Conservation (phyloP, 2,329 filamentous ascomycete genomes). For the Samsoniella hepiali region DNA sequence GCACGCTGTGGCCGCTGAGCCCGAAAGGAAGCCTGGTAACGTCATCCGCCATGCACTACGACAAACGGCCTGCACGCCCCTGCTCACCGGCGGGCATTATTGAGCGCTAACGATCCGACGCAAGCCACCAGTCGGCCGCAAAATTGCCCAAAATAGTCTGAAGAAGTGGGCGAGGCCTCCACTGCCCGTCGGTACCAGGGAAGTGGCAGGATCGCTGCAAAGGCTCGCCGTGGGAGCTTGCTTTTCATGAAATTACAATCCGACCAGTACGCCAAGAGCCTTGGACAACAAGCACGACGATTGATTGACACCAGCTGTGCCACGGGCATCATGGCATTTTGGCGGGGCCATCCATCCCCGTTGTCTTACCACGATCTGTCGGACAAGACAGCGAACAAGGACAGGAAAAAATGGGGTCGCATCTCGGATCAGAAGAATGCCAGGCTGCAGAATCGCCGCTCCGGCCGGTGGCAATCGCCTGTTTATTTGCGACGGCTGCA, state of each 20-base stretch:
- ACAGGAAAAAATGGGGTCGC: neutral
- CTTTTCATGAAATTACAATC: too few relatives aligned
- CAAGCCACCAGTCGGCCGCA: neutral
- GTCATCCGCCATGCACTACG: neutral
- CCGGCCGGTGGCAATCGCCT: neutral
- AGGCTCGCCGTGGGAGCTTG: neutral
- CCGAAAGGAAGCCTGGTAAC: neutral
- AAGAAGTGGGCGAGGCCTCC: neutral
- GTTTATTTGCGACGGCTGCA: slow-evolving; percentile 10
- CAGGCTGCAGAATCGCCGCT: neutral
- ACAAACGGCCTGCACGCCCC: neutral
- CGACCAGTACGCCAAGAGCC: too few relatives aligned
- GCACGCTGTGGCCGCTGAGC: neutral
- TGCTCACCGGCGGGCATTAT: neutral
- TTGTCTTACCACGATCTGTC: slow-evolving; percentile 9
- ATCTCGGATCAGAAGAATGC: slow-evolving; percentile 4
- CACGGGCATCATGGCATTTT: neutral
- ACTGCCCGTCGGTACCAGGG: neutral
- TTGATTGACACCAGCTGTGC: neutral
- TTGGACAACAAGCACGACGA: neutral
- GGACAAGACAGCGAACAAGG: neutral
- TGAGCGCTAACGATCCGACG: slow-evolving; percentile 2
- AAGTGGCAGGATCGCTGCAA: neutral
- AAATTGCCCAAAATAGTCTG: neutral
- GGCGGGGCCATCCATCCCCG: neutral